A percentile compares a stretch with the other conserved stretches of the same genome.
Conservation (phyloP, 2,329 filamentous ascomycete genomes). For the Colletotrichum neosansevieriae region DNA sequence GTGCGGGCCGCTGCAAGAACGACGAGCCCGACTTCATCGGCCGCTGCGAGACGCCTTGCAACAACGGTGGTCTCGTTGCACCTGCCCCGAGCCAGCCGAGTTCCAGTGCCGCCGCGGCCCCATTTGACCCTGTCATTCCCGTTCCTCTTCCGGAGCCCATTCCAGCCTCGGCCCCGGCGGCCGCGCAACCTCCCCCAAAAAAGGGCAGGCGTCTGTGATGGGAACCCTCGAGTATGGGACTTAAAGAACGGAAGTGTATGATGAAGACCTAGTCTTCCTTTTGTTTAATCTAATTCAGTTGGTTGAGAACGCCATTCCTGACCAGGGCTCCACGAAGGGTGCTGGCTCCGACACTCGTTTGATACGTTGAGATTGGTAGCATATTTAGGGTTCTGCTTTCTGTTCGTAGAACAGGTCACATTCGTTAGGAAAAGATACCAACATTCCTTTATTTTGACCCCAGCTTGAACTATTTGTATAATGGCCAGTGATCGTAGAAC, state of each 20-base stretch:
- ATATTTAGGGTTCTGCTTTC: background rate
- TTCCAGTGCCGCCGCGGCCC: background rate
- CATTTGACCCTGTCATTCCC: background rate
- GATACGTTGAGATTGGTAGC: background rate
- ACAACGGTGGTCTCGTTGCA: constrained; percentile 44
- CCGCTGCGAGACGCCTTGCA: constrained; percentile 53
- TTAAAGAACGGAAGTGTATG: background rate
- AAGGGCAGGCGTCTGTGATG: constrained; percentile 5
- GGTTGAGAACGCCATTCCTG: background rate
- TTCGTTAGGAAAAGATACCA: constrained; percentile 28
- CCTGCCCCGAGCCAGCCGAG: constrained; percentile 40
- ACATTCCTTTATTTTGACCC: constrained; percentile 21
- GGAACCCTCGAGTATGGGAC: background rate
- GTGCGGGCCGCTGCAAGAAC: constrained; percentile 53
- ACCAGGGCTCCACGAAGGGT: constrained; percentile 31
- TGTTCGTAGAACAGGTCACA: background rate
- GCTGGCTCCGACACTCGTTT: constrained; percentile 27
- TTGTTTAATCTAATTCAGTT: background rate
- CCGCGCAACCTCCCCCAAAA: constrained; percentile 1
- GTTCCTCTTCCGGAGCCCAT: constrained; percentile 14
- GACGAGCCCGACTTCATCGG: constrained; percentile 55
- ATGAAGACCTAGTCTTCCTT: background rate
- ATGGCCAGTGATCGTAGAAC: background rate
- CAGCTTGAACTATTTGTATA: background rate
- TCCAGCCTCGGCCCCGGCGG: constrained; percentile 5